A percentile compares a stretch with the other conserved stretches of the same genome.
These are phyloP conservation scores for Rugonectria rugulosa DNA, from an alignment of 2,329 filamentous ascomycete species.

Conservation along the genomic window DNA sequence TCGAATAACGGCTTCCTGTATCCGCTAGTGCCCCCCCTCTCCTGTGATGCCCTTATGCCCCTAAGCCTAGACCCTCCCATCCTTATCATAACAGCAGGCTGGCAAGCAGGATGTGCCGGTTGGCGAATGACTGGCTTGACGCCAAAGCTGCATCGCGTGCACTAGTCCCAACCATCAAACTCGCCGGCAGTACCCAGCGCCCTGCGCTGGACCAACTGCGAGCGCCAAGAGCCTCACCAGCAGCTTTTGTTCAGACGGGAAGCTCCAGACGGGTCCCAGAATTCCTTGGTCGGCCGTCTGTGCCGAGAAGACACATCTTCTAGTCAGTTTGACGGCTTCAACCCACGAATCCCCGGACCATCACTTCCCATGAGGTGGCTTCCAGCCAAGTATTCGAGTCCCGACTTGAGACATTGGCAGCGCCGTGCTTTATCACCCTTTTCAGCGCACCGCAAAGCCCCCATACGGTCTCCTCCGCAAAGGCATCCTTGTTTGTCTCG, in stretches of 20 bases:
- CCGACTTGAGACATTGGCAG: constrained; percentile 10
- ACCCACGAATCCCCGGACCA: too few species aligned
- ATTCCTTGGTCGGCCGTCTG: constrained; percentile 4
- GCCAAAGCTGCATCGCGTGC: constrained; percentile 6
- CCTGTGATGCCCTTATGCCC: too few species aligned
- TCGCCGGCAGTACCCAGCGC: not conserved
- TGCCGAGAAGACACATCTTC: not conserved
- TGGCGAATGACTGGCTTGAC: constrained; percentile 17
- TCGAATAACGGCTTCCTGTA: too few species aligned
- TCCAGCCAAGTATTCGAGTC: too few species aligned
- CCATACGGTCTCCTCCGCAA: constrained; percentile 9
- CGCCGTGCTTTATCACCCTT: constrained; percentile 3
- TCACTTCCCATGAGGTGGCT: too few species aligned
- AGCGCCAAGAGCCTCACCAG: not conserved
- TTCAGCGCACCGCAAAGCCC: constrained; percentile 3
- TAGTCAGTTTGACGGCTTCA: too few species aligned
- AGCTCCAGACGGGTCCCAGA: constrained; percentile 1
- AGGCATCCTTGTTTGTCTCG: constrained; percentile 16
- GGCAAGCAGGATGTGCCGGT: not conserved
- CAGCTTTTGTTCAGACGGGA: constrained; percentile 1
- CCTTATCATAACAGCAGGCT: not conserved
- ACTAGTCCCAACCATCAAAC: constrained; percentile 9
- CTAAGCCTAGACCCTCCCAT: too few species aligned
- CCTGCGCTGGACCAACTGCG: not conserved
- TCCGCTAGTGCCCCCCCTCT: too few species aligned